Conservation (phyloP, 1,284 basidiomycete genomes). For the Clitocybe nebularis region DNA sequence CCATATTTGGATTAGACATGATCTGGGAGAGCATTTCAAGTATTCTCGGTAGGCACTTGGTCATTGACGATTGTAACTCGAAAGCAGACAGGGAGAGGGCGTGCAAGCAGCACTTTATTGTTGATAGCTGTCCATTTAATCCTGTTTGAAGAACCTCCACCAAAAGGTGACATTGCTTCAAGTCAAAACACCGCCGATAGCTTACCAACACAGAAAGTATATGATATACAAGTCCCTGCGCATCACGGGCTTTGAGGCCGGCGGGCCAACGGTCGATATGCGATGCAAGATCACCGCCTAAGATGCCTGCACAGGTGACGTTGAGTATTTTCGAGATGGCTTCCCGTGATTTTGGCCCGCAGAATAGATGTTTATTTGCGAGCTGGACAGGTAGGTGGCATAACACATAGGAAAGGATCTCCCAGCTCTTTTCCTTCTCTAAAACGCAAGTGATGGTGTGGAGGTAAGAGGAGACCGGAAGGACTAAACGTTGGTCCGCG, state of each 20-base stretch:
- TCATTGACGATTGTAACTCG: slow-evolving; percentile 84
- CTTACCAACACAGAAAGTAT: slow-evolving; percentile 87
- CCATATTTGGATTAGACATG: slow-evolving; percentile 91
- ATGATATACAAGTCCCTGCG: slow-evolving; percentile 86
- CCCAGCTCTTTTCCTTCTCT: slow-evolving; percentile 84
- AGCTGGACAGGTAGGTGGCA: slow-evolving; percentile 91
- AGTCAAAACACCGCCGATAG: slow-evolving; percentile 80
- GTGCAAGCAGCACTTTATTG: slow-evolving; percentile 91
- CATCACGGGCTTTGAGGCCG: slow-evolving; percentile 73
- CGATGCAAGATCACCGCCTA: slow-evolving; percentile 52
- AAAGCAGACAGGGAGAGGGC: slow-evolving; percentile 87
- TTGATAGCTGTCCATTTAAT: slow-evolving; percentile 72
- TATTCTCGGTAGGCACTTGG: slow-evolving; percentile 77
- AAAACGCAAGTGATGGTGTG: slow-evolving; percentile 66
- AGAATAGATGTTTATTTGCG: slow-evolving; percentile 95
- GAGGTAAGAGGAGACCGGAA: slow-evolving; percentile 83
- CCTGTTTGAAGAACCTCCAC: slow-evolving; percentile 85
- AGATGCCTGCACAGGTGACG: slow-evolving; percentile 68
- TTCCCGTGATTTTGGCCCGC: slow-evolving; percentile 75
- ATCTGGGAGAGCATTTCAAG: slow-evolving; percentile 90
- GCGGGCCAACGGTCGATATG: slow-evolving; percentile 59
- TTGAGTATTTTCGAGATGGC: slow-evolving; percentile 67
- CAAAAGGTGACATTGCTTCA: slow-evolving; percentile 65
- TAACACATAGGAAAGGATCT: slow-evolving; percentile 89
- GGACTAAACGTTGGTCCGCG: slow-evolving; percentile 45